A percentile compares a stretch with the other conserved stretches of the same genome.
phyloP scores from a whole-genome alignment of 345 rosid species.

The Linum lewisii region DNA sequence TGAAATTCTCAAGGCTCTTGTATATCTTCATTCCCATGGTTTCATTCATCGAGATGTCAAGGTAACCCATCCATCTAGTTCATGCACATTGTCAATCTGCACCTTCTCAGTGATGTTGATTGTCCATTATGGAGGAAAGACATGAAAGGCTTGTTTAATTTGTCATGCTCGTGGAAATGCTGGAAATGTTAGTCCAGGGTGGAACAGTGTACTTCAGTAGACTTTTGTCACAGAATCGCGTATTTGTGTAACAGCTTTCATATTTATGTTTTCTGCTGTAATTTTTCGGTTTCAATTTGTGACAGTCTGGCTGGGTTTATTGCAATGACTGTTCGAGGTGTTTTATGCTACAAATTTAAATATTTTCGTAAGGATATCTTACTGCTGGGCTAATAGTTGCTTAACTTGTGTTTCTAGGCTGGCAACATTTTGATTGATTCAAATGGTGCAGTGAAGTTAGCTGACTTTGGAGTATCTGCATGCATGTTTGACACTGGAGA shows the following conservation, averaged over 20 bases:
- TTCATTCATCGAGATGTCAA: slow-evolving; percentile 98
- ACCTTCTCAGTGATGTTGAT: neutral
- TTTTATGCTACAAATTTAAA: neutral
- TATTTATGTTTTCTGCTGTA: too few species aligned
- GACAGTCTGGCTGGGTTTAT: too few species aligned
- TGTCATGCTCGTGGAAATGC: neutral
- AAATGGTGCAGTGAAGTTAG: slow-evolving; percentile 78
- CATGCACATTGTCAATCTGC: too few species aligned
- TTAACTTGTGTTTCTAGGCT: slow-evolving; percentile 45
- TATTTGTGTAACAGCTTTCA: too few species aligned
- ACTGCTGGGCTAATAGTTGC: too few species aligned
- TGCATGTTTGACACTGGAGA: slow-evolving; percentile 99
- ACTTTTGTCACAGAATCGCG: too few species aligned
- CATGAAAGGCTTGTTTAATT: neutral
- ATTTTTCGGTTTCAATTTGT: too few species aligned
- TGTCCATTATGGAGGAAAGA: neutral
- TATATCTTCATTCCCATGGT: slow-evolving; percentile 86
- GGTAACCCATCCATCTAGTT: slow-evolving; percentile 33
- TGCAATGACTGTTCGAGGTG: too few species aligned
- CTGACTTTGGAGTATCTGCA: slow-evolving; percentile 97
- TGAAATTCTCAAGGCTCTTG: slow-evolving; percentile 91
- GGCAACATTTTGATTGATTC: slow-evolving; percentile 81
- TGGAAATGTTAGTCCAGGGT: neutral
- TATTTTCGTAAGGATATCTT: slow-evolving; percentile 15
- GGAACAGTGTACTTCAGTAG: neutral